These are phyloP conservation scores for Hymenoscyphus infarciens DNA, from an alignment of 2,329 filamentous ascomycete species.

Conservation along the genomic window DNA sequence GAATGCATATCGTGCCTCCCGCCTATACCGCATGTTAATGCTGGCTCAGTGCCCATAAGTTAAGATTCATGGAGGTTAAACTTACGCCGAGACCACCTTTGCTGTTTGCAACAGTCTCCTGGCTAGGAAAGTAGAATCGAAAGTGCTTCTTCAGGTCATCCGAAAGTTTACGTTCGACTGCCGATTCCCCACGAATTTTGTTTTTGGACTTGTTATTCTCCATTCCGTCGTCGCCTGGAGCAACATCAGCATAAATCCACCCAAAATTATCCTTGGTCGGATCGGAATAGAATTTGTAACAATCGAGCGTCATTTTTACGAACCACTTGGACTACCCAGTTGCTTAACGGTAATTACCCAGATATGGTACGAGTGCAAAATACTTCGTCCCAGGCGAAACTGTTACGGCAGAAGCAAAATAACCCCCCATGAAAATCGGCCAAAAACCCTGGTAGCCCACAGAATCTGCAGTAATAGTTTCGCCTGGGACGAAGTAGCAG, in stretches of 20 bases:
- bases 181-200: conserved; percentile 16
- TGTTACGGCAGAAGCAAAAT: too few species aligned
- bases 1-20: conserved; percentile 81
- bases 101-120: conserved; percentile 63
- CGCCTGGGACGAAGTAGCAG: too few species aligned
- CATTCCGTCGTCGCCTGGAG: conserved; percentile 45
- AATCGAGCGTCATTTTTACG: background rate
- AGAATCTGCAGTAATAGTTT: too few species aligned
- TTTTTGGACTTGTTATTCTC: conserved; percentile 32
- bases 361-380: background rate
- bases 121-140: conserved; percentile 77
- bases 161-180: conserved; percentile 24
- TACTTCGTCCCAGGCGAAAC: too few species aligned
- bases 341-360: conserved; percentile 7
- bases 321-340: background rate
- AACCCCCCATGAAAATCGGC: too few species aligned
- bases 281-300: background rate
- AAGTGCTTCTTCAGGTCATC: conserved; percentile 47
- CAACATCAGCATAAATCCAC: conserved; percentile 8
- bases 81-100: conserved; percentile 58
- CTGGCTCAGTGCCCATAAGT: background rate
- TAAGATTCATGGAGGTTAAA: conserved; percentile 6
- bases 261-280: conserved; percentile 5
- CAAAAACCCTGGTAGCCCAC: too few species aligned
- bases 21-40: conserved; percentile 39